phyloP scores from a whole-genome alignment of 768 basidiomycete genomes.

The Botryobasidium botryosum region DNA sequence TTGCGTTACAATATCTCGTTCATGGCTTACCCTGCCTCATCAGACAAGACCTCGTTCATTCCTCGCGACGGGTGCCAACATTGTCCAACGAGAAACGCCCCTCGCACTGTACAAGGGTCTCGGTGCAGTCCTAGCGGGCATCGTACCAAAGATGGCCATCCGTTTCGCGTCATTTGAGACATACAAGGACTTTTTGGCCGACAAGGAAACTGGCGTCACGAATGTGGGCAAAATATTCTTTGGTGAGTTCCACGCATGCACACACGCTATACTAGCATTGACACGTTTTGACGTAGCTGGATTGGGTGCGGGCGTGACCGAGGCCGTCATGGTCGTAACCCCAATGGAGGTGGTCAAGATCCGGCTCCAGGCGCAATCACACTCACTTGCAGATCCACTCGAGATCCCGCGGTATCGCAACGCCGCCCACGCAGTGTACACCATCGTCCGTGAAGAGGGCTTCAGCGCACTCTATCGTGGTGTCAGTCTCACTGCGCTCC shows the following conservation, averaged over 20 bases:
- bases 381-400: slow-evolving; percentile 89
- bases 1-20: neutral
- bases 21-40: neutral
- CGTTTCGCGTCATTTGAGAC: slow-evolving; percentile 95
- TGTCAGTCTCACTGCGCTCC: slow-evolving; percentile 77
- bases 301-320: slow-evolving; percentile 85
- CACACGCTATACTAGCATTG: too few species aligned
- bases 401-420: slow-evolving; percentile 90
- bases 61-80: slow-evolving; percentile 75
- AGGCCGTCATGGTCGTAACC: slow-evolving; percentile 86
- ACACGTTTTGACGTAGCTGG: slow-evolving; percentile 41
- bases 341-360: slow-evolving; percentile 99
- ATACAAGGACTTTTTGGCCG: slow-evolving; percentile 72
- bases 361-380: slow-evolving; percentile 90
- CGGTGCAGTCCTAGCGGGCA: slow-evolving; percentile 89
- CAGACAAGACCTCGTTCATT: slow-evolving; percentile 89
- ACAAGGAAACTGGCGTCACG: slow-evolving; percentile 63
- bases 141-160: slow-evolving; percentile 99
- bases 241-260: slow-evolving; percentile 32
- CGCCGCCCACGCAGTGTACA: slow-evolving; percentile 91
- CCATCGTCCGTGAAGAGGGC: slow-evolving; percentile 88
- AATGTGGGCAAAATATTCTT: slow-evolving; percentile 69
- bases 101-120: slow-evolving; percentile 96
- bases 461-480: slow-evolving; percentile 73
- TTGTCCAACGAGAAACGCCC: slow-evolving; percentile 80